Conservation (phyloP, 2,329 filamentous ascomycete genomes). For the Aspergillus japonicus region DNA sequence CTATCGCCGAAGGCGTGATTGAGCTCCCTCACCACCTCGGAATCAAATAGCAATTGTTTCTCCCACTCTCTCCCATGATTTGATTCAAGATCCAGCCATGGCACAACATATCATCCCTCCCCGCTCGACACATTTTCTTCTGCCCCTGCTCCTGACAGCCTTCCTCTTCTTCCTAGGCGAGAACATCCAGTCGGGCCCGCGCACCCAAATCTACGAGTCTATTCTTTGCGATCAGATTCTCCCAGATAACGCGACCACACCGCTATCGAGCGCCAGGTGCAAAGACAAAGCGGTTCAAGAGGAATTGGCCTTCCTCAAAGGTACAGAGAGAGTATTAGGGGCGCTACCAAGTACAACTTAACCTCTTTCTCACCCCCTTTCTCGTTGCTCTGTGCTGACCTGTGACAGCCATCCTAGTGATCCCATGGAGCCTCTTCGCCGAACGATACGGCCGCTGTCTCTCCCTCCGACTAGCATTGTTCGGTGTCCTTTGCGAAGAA, state of each 20-base stretch:
- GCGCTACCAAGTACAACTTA: neutral
- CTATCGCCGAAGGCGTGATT: too few species aligned
- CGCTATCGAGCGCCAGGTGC: neutral
- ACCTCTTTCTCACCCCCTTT: neutral
- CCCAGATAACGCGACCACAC: neutral
- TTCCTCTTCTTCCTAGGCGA: neutral
- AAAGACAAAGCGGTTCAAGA: neutral
- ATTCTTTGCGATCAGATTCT: constrained; percentile 2
- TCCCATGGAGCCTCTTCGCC: neutral
- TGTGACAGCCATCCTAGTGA: neutral
- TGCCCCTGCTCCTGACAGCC: neutral
- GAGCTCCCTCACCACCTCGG: too few species aligned
- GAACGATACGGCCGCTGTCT: constrained; percentile 1
- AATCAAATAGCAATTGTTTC: too few species aligned
- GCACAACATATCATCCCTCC: neutral
- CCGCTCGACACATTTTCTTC: neutral
- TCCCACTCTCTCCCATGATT: too few species aligned
- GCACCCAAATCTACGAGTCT: constrained; percentile 1
- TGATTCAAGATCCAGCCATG: neutral
- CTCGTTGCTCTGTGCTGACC: neutral
- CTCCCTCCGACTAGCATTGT: neutral
- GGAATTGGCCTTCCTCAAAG: neutral
- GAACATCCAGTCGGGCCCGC: constrained; percentile 1
- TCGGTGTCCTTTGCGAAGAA: neutral
- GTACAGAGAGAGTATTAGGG: neutral